Percentiles rank a stretch among this genome's conserved stretches.
phyloP scores from a whole-genome alignment of 371 early-diverging fungal species.

The Rhizopus arrhizus region DNA sequence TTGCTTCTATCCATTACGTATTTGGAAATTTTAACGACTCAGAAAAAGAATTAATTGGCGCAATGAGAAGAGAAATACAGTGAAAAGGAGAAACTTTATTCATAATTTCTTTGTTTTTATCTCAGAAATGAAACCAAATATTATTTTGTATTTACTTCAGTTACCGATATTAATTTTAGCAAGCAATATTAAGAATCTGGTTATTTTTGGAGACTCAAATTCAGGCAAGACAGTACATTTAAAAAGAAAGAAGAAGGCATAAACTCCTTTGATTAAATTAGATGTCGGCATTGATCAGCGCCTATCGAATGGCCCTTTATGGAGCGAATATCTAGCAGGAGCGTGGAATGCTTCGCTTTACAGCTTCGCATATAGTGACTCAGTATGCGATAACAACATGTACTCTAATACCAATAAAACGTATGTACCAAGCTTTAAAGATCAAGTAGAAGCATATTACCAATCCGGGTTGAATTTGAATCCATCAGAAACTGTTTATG shows the following conservation, averaged over 20 bases:
- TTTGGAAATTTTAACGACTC: too few relatives aligned
- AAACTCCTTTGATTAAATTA: neutral
- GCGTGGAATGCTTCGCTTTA: slow-evolving; percentile 48
- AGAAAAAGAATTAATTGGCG: too few relatives aligned
- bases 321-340: slow-evolving; percentile 49
- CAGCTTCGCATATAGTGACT: slow-evolving; percentile 48
- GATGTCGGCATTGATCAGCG: slow-evolving; percentile 44
- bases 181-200: slow-evolving; percentile 32
- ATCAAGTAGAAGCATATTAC: slow-evolving; percentile 50
- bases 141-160: neutral
- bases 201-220: slow-evolving; percentile 55
- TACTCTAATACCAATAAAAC: slow-evolving; percentile 25
- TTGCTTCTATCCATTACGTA: too few relatives aligned
- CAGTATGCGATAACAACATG: slow-evolving; percentile 43
- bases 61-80: neutral
- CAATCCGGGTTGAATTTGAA: slow-evolving; percentile 31
- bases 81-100: neutral
- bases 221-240: slow-evolving; percentile 31
- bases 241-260: neutral
- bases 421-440: slow-evolving; percentile 40
- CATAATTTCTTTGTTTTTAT: slow-evolving; percentile 2
- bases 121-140: neutral
- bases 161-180: neutral
- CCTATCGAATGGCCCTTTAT: slow-evolving; percentile 47
- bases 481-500: slow-evolving; percentile 49